A percentile compares a stretch with the other conserved stretches of the same genome.
These are phyloP conservation scores for Didymella pomorum DNA, from an alignment of 2,329 filamentous ascomycete genomes.

Conservation along the genomic window DNA sequence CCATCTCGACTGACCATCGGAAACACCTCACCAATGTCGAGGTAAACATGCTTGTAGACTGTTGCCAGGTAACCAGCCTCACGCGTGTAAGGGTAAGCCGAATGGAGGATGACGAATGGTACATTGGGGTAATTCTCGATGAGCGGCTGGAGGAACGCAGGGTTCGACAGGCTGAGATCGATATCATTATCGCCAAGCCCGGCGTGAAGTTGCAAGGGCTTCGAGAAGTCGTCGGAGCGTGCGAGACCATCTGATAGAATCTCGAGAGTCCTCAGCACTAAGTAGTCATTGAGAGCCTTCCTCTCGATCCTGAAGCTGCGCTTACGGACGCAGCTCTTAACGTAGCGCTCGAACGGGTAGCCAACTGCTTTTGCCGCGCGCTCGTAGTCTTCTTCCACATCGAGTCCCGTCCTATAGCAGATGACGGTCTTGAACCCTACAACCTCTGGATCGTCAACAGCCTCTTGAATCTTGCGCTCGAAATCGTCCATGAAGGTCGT, in stretches of 20 bases:
- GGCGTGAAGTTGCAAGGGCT: constrained; percentile 85
- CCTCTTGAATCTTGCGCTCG: constrained; percentile 61
- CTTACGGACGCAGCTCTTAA: constrained; percentile 51
- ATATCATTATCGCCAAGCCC: constrained; percentile 84
- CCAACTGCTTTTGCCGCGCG: constrained; percentile 47
- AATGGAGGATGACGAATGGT: constrained; percentile 80
- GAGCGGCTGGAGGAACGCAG: constrained; percentile 76
- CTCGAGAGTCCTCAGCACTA: constrained; percentile 71
- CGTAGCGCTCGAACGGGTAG: constrained; percentile 52
- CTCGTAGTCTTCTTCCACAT: constrained; percentile 57
- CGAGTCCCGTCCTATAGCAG: constrained; percentile 79
- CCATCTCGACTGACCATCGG: constrained; percentile 79
- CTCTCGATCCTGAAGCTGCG: constrained; percentile 64
- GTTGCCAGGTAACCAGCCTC: constrained; percentile 81
- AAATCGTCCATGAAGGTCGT: constrained; percentile 60
- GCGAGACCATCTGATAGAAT: constrained; percentile 58
- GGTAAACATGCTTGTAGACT: constrained; percentile 80
- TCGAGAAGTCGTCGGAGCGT: constrained; percentile 57
- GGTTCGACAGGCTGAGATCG: constrained; percentile 72
- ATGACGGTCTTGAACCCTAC: constrained; percentile 85
- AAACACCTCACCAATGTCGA: constrained; percentile 85
- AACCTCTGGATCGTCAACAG: constrained; percentile 71
- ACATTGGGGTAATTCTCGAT: constrained; percentile 74
- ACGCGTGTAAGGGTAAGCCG: constrained; percentile 80
- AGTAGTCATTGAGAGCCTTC: constrained; percentile 71